Base-by-base conservation (phyloP, 768 basidiomycete species). In the Mycena amicta region DNA sequence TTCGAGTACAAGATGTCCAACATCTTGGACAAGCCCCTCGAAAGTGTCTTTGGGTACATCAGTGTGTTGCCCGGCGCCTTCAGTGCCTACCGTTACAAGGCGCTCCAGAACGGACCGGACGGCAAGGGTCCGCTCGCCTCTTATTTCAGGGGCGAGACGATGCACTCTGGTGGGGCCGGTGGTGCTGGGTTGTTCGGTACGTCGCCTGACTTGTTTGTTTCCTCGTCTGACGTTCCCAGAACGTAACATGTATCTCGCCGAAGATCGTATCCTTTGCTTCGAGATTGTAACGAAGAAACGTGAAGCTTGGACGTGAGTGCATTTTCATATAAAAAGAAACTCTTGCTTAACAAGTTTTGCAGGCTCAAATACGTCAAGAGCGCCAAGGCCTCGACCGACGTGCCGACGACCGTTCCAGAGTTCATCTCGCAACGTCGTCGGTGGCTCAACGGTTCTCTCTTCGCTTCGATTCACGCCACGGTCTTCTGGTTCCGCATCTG, bases 1-100 rank as follows among this genome's bases (percentile, higher is more conserved):
- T 98, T 96, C 62, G 93, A 95, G 86, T 95, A 96, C 78, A 96
- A 96, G 78, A 93, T 92, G 88, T 93, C 93, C 25, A 95, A 97
- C 68, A 92, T 96, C 63, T 84, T 98, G 31, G 95, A 98, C 72
- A 98, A 98, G 72, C 95, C 95, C 1, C 82, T 95, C 52, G 95
- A 98, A 87, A 91, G 89, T 68, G 87, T 92, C 65, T 92, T 91
- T 63, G 90, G 90, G 25, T 92, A 92, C 71, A 92, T 92, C 65
- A 89, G 86, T 63, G 90, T 95, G 47, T 79, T 97, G 52, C 94
- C 94, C 12, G 93, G 93, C 67, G 94, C 94, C 13, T 95, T 95
- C 78, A 92, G 90, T 54, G 93, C 93, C 15, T 93, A 95, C 71
- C 82, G 93, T 57, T 97, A 95, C 80, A 88, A 83, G 63, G 94